Evolutionary conservation across 257 asterid genomes (phyloP).

Genomic region (Solanum gandarillasii): DNA sequence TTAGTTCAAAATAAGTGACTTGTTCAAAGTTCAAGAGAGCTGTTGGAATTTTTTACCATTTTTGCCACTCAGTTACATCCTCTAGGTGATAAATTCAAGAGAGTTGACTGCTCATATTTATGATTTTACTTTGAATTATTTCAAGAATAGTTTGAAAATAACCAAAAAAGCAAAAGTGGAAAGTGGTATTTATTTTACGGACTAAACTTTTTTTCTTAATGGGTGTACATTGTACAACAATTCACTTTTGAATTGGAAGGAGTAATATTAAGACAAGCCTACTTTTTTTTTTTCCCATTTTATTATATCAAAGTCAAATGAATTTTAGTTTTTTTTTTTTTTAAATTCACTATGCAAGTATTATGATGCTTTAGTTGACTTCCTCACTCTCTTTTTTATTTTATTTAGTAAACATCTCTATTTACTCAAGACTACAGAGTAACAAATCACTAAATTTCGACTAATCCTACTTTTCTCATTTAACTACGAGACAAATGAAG

Average conservation of each 20-base stretch:
- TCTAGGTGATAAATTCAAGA: neutral
- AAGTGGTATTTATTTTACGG: neutral
- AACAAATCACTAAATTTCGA: neutral
- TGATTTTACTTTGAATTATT: neutral
- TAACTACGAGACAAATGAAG: neutral
- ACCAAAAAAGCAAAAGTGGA: neutral
- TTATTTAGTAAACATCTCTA: neutral
- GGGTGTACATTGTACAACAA: neutral
- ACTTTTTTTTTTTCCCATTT: neutral
- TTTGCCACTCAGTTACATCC: neutral
- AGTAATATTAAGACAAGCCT: neutral
- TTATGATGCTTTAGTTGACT: neutral
- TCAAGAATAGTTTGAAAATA: neutral
- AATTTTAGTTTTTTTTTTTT: neutral
- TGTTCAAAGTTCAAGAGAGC: neutral
- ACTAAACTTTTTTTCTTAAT: neutral
- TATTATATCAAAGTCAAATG: neutral
- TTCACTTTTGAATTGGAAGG: neutral
- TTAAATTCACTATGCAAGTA: neutral
- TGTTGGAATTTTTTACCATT: neutral
- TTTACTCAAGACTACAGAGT: neutral
- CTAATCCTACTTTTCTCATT: neutral
- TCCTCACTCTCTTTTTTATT: neutral
- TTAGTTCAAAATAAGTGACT: no score
- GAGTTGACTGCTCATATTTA: neutral